Percentiles rank a stretch among this genome's conserved stretches.
phyloP scores from a whole-genome alignment of 805 yeast species.

The Saccharomycopsis lassenensis region DNA sequence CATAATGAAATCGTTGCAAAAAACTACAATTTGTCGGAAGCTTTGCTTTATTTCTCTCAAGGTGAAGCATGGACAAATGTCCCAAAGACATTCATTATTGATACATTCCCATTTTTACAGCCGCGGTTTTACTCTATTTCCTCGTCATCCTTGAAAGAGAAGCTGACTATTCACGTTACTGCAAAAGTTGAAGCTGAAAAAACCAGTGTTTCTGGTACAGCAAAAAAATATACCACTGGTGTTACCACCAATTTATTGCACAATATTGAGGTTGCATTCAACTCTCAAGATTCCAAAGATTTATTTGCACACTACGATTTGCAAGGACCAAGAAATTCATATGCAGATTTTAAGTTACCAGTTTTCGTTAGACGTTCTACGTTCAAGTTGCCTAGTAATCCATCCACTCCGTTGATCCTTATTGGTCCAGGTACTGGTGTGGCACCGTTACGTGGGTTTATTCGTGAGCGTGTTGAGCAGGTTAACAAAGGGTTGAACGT shows the following conservation, averaged over 20 bases:
- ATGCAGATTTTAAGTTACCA: conserved; percentile 48
- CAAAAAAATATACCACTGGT: conserved; percentile 36
- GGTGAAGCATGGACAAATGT: conserved; percentile 63
- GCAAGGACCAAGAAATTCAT: conserved; percentile 69
- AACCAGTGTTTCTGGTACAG: conserved; percentile 24
- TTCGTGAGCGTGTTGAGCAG: conserved; percentile 71
- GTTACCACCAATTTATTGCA: conserved; percentile 85
- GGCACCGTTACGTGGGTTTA: conserved; percentile 94
- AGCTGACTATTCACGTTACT: conserved; percentile 67
- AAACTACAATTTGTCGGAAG: conserved; percentile 66
- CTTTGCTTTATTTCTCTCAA: conserved; percentile 47
- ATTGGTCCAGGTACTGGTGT: conserved; percentile 99
- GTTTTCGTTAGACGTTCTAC: conserved; percentile 92
- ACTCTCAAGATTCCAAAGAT: conserved; percentile 29
- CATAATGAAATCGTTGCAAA: conserved; percentile 51
- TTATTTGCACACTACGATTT: conserved; percentile 46
- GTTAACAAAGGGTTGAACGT: conserved; percentile 38
- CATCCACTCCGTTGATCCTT: conserved; percentile 75
- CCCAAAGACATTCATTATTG: conserved; percentile 79
- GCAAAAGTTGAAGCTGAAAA: conserved; percentile 76
- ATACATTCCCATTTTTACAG: conserved; percentile 68
- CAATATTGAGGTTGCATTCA: conserved; percentile 52
- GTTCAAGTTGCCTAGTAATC: conserved; percentile 84
- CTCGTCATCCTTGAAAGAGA: conserved; percentile 72
- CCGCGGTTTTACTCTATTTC: conserved; percentile 97